A percentile compares a stretch with the other conserved stretches of the same genome.
Evolutionary conservation across 2,329 filamentous ascomycete genomes (phyloP).

Genomic region (Sarocladiaceae sp.): DNA sequence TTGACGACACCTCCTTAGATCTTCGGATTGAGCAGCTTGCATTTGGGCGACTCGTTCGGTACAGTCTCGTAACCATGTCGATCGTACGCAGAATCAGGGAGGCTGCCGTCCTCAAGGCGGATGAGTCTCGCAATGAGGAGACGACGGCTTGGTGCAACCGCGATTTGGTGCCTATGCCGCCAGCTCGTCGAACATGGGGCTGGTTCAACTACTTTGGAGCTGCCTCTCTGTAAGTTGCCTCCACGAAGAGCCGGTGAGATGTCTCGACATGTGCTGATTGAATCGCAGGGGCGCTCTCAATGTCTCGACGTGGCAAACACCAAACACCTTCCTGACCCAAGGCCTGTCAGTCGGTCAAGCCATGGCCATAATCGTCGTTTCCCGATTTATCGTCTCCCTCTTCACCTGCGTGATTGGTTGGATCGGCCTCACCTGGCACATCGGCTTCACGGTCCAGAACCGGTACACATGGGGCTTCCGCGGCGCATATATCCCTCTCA

Average conservation of each 20-base stretch:
- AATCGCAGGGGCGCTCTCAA: slow-evolving; percentile 11
- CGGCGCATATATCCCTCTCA: slow-evolving; percentile 41
- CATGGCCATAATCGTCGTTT: slow-evolving; percentile 42
- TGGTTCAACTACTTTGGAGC: slow-evolving; percentile 39
- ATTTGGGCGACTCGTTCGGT: not conserved
- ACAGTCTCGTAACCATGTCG: not conserved
- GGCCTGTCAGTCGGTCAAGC: slow-evolving; percentile 43
- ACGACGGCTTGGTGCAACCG: slow-evolving; percentile 47
- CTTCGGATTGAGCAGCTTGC: too few relatives aligned
- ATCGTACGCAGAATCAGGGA: slow-evolving; percentile 22
- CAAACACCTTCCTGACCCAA: slow-evolving; percentile 41
- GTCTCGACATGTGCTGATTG: too few relatives aligned
- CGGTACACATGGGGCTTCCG: slow-evolving; percentile 44
- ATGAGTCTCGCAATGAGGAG: slow-evolving; percentile 37
- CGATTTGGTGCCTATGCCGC: slow-evolving; percentile 35
- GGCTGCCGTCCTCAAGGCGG: slow-evolving; percentile 30
- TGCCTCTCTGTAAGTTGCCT: slow-evolving; percentile 30
- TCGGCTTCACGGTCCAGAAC: slow-evolving; percentile 46
- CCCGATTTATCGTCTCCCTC: slow-evolving; percentile 33
- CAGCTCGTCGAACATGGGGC: slow-evolving; percentile 43
- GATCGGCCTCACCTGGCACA: slow-evolving; percentile 45
- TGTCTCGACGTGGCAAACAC: slow-evolving; percentile 41
- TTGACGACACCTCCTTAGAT: too few relatives aligned
- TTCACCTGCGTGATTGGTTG: slow-evolving; percentile 42
- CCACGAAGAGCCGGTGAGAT: too few relatives aligned